These are phyloP conservation scores for Botrytis deweyae DNA, from an alignment of 2,329 filamentous ascomycete genomes.

Conservation along the genomic window DNA sequence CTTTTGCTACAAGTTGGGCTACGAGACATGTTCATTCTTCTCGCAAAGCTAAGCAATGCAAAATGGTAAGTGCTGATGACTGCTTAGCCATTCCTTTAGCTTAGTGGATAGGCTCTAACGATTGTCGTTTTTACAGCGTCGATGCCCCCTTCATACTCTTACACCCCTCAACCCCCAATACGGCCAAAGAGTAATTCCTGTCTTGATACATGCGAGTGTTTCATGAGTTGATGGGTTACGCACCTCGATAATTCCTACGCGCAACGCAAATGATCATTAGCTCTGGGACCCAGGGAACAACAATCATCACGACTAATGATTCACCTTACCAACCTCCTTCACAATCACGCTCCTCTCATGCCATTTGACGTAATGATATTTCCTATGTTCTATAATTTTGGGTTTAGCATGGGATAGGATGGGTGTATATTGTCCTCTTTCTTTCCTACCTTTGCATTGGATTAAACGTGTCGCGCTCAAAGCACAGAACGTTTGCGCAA, in stretches of 20 bases:
- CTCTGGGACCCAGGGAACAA: neutral
- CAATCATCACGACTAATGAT: neutral
- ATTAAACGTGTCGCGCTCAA: neutral
- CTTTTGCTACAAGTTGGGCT: constrained; percentile 29
- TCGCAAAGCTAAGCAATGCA: neutral
- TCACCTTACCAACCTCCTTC: neutral
- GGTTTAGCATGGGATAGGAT: neutral
- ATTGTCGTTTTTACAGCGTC: constrained; percentile 1
- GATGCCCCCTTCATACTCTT: constrained; percentile 12
- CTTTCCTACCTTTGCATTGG: neutral
- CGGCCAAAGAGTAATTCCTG: neutral
- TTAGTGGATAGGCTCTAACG: neutral
- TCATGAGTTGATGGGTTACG: neutral
- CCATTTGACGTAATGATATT: neutral
- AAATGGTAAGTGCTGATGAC: constrained; percentile 3
- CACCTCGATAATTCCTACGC: neutral
- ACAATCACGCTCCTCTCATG: neutral
- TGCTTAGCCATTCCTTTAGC: neutral
- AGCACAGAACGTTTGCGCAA: neutral
- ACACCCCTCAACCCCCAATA: neutral
- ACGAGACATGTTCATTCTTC: constrained; percentile 23
- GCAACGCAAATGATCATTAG: neutral
- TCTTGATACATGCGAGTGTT: neutral
- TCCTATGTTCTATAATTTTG: neutral
- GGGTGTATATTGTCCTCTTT: neutral